phyloP scores from a whole-genome alignment of 768 basidiomycete species.

The Brasilioporus rufonigricans region DNA sequence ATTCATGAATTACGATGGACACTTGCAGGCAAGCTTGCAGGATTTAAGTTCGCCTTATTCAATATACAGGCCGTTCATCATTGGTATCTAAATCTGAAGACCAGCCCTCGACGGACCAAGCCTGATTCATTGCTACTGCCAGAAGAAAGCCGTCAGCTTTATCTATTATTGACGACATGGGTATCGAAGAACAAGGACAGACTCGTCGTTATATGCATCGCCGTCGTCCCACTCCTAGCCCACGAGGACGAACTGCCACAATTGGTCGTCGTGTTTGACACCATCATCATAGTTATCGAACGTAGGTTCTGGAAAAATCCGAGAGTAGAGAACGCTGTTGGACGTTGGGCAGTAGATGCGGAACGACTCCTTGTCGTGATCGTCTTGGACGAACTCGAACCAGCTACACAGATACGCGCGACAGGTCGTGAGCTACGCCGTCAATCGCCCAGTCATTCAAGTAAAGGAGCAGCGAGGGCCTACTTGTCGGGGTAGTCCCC shows the following conservation, averaged over 20 bases:
- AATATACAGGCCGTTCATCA: too few species aligned
- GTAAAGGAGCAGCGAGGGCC: not conserved
- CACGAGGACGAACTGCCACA: constrained; percentile 4
- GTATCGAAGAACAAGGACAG: not conserved
- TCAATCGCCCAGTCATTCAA: not conserved
- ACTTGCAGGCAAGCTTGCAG: too few species aligned
- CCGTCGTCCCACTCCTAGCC: not conserved
- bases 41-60: too few species aligned
- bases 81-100: too few species aligned
- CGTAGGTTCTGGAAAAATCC: not conserved
- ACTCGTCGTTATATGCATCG: not conserved
- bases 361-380: not conserved
- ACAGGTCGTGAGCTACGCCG: not conserved
- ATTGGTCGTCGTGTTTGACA: not conserved
- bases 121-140: too few species aligned
- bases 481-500: constrained; percentile 2
- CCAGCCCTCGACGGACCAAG: too few species aligned
- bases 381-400: constrained; percentile 1
- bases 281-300: not conserved
- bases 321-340: not conserved
- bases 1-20: too few species aligned
- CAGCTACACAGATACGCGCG: not conserved
- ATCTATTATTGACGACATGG: not conserved
- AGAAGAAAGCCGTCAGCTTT: not conserved
- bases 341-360: not conserved